Base-by-base conservation (phyloP, 805 yeast species). In the Starmerella tilneyi region DNA sequence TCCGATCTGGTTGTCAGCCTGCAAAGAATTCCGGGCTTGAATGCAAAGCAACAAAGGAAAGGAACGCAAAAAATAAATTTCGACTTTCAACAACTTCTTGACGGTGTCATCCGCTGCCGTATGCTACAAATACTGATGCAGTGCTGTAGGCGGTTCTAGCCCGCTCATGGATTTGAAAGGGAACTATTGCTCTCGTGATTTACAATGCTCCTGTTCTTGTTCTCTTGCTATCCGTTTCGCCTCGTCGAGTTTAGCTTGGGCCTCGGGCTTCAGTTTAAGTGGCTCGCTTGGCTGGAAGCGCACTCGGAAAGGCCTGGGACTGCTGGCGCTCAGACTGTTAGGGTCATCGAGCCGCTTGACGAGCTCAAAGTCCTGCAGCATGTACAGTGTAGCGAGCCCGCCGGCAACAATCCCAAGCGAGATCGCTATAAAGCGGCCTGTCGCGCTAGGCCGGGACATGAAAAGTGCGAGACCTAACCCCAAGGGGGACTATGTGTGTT, bases 341-440 rank as follows among this genome's bases (percentile, higher is more conserved):
- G 63, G 61, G 28, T 59, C 62, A 37, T 58, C 64, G n/a, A 59
- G 44, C 31, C 62, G 50, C 26, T 51, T 44, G 40, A 61, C 55
- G 21, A 61, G 48, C 45, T 61, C 56, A 43, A 56, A 60, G 40
- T 61, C 65, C 19, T 51, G 45, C 41, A 60, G 41, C 43, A 56
- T 23, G 36, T 58, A 56, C 3, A 48, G 41, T 8, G 63, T 53
- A 9, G 56, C 50, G 24, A 42, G 52, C 7, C 54, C 53, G 22
- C 60, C 63, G 11, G 52, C 20, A 7, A 54, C 47, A 4, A 54
- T 45, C 11, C 65, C 65, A 9, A 53, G 28, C 5, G 55, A 21
- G 23, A 57, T 55, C 26, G 63, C 61, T 4, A 55, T 27, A 27
- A 56, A 49, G 26, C 64, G 47, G 29, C 65, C 65, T 3, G 42